Conservation (phyloP, 345 rosid genomes). For the Geranium rotundifolium region DNA sequence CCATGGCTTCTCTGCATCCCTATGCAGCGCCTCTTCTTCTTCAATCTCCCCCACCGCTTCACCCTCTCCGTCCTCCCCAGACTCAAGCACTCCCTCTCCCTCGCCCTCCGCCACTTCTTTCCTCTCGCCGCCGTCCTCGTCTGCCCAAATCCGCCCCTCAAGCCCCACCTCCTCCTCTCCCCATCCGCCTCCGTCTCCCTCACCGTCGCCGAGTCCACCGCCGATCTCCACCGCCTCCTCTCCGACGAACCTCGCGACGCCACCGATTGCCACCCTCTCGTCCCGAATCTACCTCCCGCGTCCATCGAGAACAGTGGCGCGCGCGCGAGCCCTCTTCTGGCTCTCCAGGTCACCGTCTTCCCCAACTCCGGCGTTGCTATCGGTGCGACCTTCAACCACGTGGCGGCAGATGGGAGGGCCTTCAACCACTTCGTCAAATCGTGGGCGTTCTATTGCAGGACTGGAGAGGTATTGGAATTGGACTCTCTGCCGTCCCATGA, state of each 20-base stretch:
- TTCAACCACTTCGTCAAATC: conserved; percentile 30
- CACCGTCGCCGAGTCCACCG: conserved; percentile 19
- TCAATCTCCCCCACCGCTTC: conserved; percentile 15
- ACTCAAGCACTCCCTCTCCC: conserved; percentile 36
- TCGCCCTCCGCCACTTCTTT: conserved; percentile 32
- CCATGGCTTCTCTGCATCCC: conserved; percentile 32
- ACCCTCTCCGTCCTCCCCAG: conserved; percentile 14
- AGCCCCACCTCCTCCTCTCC: conserved; percentile 16
- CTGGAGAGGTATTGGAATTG: neutral
- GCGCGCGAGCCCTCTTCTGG: conserved; percentile 10
- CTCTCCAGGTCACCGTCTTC: conserved; percentile 28
- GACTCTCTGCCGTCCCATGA: conserved; percentile 7
- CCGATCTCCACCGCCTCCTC: conserved; percentile 11
- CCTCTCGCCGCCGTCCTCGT: conserved; percentile 25
- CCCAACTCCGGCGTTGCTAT: conserved; percentile 27
- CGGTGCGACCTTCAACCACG: conserved; percentile 19
- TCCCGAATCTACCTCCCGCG: conserved; percentile 11
- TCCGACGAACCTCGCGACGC: conserved; percentile 11
- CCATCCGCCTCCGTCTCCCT: conserved; percentile 11
- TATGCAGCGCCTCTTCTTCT: conserved; percentile 27
- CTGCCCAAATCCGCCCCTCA: conserved; percentile 17
- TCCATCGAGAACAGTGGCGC: neutral
- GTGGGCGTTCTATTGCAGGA: conserved; percentile 21
- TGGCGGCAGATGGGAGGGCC: conserved; percentile 27
- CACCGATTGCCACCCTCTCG: conserved; percentile 13